Conservation (phyloP, 2,329 filamentous ascomycete genomes). For the Diaporthe citrichinensis region DNA sequence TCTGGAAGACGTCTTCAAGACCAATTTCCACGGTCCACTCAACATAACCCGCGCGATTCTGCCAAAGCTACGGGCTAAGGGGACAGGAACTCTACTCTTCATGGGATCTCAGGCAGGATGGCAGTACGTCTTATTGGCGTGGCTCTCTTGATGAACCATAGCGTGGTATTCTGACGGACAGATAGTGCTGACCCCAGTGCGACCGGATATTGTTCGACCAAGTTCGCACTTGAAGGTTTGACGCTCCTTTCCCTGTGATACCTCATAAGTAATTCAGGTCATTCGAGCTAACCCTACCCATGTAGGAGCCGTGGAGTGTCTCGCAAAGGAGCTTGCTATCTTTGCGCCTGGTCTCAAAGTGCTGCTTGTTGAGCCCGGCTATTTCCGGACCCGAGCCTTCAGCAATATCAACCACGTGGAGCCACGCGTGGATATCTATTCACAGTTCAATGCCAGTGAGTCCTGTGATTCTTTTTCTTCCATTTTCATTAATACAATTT, state of each 20-base stretch:
- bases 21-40: constrained; percentile 56
- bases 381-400: constrained; percentile 59
- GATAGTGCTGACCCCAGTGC: constrained; percentile 47
- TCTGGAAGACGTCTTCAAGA: constrained; percentile 47
- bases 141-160: too few species aligned
- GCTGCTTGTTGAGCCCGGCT: constrained; percentile 57
- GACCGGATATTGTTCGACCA: constrained; percentile 51
- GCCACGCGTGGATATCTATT: constrained; percentile 47
- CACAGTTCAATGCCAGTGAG: constrained; percentile 49
- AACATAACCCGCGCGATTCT: constrained; percentile 54
- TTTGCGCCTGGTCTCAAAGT: constrained; percentile 52
- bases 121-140: constrained; percentile 41
- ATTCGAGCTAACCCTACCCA: too few species aligned
- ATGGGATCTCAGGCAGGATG: constrained; percentile 54
- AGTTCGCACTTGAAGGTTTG: constrained; percentile 51
- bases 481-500: too few species aligned
- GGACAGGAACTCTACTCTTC: constrained; percentile 51
- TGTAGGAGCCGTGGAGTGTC: constrained; percentile 49
- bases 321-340: constrained; percentile 51
- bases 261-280: background rate
- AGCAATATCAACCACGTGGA: constrained; percentile 51
- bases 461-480: too few species aligned
- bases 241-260: background rate
- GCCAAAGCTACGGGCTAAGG: constrained; percentile 50
- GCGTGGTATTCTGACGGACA: background rate